Evolutionary conservation across 177 flowering plant genomes (phyloP), one percentile per base, ranked within the genome.

Genomic region (Vitis hybrid): DNA sequence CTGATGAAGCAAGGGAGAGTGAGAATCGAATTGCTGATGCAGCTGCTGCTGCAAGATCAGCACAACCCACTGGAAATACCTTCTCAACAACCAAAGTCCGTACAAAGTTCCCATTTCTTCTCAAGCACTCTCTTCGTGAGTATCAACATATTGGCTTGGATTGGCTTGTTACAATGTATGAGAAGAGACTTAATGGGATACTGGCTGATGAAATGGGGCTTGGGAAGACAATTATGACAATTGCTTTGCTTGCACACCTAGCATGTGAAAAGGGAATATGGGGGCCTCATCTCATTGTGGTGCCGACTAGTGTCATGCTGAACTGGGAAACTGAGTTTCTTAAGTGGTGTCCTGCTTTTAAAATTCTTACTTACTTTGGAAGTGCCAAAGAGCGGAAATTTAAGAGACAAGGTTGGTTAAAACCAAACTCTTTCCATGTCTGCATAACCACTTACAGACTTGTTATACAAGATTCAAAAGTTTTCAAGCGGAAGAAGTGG

Each of bases 311-410:
- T 86, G 99, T 96, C 67, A 93, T 94, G 99, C 99, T 96, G 51
- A 96, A 96, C 77, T 96, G 99, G 99, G 99, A 96, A 81, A 96
- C 99, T 15, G 99, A 96, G 78, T 93, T 96, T 84, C 96, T 96
- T 27, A 96, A 89, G 76, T 96, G 99, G 99, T 91, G 99, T 76
- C 99, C 99, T 75, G 99, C 99, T 68, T 96, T 96, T 72, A 96
- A 96, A 82, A 96, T 96, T 68, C 78, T 96, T 66, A 96, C 99
- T 3, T 96, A 96, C 75, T 96, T 88, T 84, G 99, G 99, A 67
- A 92, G 90, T 84, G 99, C 99, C 32, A 96, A 96, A 77, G 99
- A 93, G 78, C 85, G 99, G 68, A 94, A 85, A 67, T 70, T 80
- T 18, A 96, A 96, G 81, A 84, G 99, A 81, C 99, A 96, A 74